Evolutionary conservation across 805 yeast species (phyloP), one percentile per base, ranked within the genome.

Genomic region (Ogataea siamensis): DNA sequence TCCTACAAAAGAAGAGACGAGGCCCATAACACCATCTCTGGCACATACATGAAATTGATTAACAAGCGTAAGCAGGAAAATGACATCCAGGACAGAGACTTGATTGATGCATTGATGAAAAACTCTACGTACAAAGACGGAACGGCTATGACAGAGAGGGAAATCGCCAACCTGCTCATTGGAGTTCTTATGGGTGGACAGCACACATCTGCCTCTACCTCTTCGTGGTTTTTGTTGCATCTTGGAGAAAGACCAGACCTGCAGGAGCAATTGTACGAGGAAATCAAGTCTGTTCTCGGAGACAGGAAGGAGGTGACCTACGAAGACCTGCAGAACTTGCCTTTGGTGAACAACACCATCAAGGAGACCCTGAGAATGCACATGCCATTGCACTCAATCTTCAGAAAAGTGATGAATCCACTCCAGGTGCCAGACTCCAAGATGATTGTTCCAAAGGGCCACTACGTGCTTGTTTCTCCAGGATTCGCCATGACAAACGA

Each of bases 121-220:
- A 73, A 70, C 52, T 83, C 89, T 28, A 79, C 86, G 43, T 93
- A 93, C 69, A 89, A 87, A 63, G 98, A 93, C 60, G 99, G 99
- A 53, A 80, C 81, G 33, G 73, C 74, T 57, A 89, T 93, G 97
- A 83, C 96, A 18, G 99, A 93, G 63, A 81, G 82, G 62, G 95
- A 93, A 67, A 87, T 93, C 57, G 93, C 98, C 34, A 85, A 89
- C 65, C 71, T 93, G 63, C 70, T 88, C 62, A 91, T 93, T 64
- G 99, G 98, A 63, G 83, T 93, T 39, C 73, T 93, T 45, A 93
- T 93, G 99, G 99, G 99, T 55, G 99, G 99, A 47, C 99, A 93
- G 70, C 99, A 93, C 64, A 93, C 99, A 18, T 84, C 95, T 47
- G 93, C 98, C 29, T 76, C 98, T 16, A 93, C 99, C 15, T 85